Base-by-base conservation (phyloP, 2,329 filamentous ascomycete species). In the Aureobasidium sp. region DNA sequence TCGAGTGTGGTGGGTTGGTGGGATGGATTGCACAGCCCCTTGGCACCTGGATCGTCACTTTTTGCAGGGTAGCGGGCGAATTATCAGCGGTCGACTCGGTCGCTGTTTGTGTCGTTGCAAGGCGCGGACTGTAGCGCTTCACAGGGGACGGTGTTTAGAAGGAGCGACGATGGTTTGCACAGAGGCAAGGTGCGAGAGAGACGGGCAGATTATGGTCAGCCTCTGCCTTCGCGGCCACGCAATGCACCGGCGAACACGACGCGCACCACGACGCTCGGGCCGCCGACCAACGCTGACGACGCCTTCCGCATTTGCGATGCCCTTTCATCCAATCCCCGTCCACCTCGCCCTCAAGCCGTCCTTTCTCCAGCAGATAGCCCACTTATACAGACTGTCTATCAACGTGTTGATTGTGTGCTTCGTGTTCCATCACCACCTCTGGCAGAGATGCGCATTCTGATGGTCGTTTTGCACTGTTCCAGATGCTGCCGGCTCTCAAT, bases 171-270 rank as follows among this genome's bases (percentile, higher is more conserved):
- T 48, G 55, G 31, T 47, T 58, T 58, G 42, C 53, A 48, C 41
- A 44, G 39, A 48, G 42, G 20, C 12, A 25, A 31, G 34, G 42
- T 17, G 27, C 31, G 53, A 44, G 53, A 57, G 53, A 45, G 53
- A 45, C 55, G 42, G 31, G 42, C 55, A 58, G 55, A 58, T 58
- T 58, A 58, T 47, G 55, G 55, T 58, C 55, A 47, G 42, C 42
- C 42, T 47, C 55, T 58, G 53, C 36, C 55, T 58, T 36, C 55
- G 42, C 55, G 55, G 55, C 55, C 55, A 48, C 55, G 55, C 55
- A 58, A 58, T 58, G 42, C 55, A 34, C 29, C 29, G 55, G 42
- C 55, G 42, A 37, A 47, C 42, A 58, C 41, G 55, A 58, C 55
- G 55, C 55, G 55, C 41, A 48, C 42, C 39, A 31, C 42, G 11